Conservation (phyloP, 352 stramenopile species). For the Phytophthora vignae region DNA sequence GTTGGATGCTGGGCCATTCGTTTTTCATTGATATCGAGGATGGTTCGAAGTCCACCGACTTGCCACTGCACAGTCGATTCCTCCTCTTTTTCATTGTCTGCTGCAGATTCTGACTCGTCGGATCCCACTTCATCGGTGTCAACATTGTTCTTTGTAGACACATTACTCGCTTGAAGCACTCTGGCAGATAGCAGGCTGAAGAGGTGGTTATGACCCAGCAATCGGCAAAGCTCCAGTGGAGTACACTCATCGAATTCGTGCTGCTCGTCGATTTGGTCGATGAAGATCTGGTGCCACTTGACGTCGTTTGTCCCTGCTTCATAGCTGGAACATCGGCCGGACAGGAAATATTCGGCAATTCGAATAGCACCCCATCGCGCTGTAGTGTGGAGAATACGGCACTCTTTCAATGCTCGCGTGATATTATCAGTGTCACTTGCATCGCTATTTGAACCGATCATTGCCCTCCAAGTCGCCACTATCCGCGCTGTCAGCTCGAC, state of each 20-base stretch:
- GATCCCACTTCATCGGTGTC: background rate
- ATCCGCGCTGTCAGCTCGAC: constrained; percentile 14
- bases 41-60: constrained; percentile 29
- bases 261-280: constrained; percentile 1
- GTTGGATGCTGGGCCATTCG: background rate
- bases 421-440: background rate
- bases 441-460: background rate
- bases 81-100: background rate
- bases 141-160: background rate
- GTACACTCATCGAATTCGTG: constrained; percentile 29
- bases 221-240: constrained; percentile 35
- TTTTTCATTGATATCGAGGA: constrained; percentile 27
- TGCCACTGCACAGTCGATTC: background rate
- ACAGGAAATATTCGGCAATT: constrained; percentile 25
- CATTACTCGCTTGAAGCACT: constrained; percentile 1
- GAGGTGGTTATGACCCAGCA: constrained; percentile 37
- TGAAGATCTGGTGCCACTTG: constrained; percentile 20
- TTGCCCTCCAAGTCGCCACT: background rate
- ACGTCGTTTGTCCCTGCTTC: background rate
- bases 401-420: background rate
- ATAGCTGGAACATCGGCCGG: background rate
- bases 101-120: background rate
- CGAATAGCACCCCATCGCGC: constrained; percentile 50
- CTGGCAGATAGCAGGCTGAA: constrained; percentile 11
- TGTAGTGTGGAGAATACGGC: constrained; percentile 24